Conservation (phyloP, 2,329 filamentous ascomycete species). For the Fusarium heterosporum region DNA sequence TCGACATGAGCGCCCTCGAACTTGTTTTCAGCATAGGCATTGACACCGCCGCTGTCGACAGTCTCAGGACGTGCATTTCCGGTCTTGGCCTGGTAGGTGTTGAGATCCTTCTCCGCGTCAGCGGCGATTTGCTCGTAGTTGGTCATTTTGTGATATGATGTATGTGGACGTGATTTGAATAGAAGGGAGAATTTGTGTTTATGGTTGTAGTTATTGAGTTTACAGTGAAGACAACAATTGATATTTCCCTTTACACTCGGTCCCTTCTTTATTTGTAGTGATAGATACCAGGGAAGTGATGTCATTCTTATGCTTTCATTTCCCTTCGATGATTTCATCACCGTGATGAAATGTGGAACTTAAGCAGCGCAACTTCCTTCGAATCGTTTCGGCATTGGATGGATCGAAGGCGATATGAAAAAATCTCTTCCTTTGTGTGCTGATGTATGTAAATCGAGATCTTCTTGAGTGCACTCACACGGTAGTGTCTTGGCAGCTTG, state of each 20-base stretch:
- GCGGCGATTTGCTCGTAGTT: slow-evolving; percentile 58
- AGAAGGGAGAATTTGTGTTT: not conserved
- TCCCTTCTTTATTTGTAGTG: slow-evolving; percentile 27
- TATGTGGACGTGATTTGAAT: not conserved
- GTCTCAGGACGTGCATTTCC: slow-evolving; percentile 55
- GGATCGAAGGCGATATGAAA: slow-evolving; percentile 3
- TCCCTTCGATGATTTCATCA: slow-evolving; percentile 44
- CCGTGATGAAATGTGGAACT: slow-evolving; percentile 37
- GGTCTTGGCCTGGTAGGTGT: slow-evolving; percentile 62
- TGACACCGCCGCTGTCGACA: slow-evolving; percentile 58
- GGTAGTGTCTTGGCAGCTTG: slow-evolving; percentile 10
- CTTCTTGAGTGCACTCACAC: not conserved
- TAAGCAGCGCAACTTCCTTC: not conserved
- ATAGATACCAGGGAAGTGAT: slow-evolving; percentile 21
- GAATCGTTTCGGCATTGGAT: slow-evolving; percentile 2
- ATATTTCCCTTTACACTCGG: not conserved
- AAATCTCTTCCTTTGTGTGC: not conserved
- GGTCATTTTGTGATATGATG: slow-evolving; percentile 38
- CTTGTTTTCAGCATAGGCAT: slow-evolving; percentile 56
- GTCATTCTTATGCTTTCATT: slow-evolving; percentile 47
- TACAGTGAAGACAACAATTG: not conserved
- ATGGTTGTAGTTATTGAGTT: not conserved
- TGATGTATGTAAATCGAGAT: slow-evolving; percentile 25
- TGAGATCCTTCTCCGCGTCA: slow-evolving; percentile 61
- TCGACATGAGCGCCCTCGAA: slow-evolving; percentile 50